phyloP scores from a whole-genome alignment of 2,329 filamentous ascomycete species.

The Rhexocercosporidium sp. region DNA sequence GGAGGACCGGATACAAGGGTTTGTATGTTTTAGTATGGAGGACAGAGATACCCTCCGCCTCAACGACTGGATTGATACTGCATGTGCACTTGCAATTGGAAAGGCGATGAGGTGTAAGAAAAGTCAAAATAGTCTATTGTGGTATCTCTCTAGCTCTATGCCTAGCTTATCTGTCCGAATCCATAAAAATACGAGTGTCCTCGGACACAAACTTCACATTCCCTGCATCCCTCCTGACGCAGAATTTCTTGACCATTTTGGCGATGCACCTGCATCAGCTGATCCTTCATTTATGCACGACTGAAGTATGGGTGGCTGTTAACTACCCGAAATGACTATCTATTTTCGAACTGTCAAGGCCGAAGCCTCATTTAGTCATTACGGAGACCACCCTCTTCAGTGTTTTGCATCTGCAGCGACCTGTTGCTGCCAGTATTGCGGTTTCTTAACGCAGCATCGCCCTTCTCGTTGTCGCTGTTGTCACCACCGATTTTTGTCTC shows the following conservation, averaged over 20 bases:
- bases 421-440: constrained; percentile 15
- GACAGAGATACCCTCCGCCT: background rate
- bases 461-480: constrained; percentile 7
- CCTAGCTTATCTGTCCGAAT: constrained; percentile 10
- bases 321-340: background rate
- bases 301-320: background rate
- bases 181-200: background rate
- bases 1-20: background rate
- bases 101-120: background rate
- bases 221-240: background rate
- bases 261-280: background rate
- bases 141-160: constrained; percentile 24
- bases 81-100: background rate
- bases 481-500: constrained; percentile 36
- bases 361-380: constrained; percentile 24
- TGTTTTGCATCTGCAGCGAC: constrained; percentile 14
- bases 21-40: background rate
- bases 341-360: background rate
- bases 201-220: background rate
- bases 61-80: background rate
- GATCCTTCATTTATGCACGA: background rate
- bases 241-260: background rate
- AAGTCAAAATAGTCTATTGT: constrained; percentile 16
- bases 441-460: constrained; percentile 6
- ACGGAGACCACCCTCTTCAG: constrained; percentile 17